These are phyloP conservation scores for Mucor sp. DNA, from an alignment of 371 early-diverging fungal species.

Conservation along the genomic window DNA sequence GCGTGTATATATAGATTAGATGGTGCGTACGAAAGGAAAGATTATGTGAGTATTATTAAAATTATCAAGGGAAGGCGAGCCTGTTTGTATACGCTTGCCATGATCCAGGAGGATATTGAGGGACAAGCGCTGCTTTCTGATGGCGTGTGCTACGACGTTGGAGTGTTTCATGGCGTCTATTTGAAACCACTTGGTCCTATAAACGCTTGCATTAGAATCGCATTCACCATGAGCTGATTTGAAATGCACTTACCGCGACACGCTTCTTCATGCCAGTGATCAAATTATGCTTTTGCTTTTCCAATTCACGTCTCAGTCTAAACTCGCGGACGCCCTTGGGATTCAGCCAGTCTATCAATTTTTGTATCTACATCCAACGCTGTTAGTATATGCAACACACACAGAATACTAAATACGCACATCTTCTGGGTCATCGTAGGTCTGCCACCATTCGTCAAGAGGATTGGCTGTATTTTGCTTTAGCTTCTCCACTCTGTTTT, in stretches of 20 bases:
- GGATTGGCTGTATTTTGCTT: background rate
- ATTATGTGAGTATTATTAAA: background rate
- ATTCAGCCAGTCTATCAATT: conserved; percentile 75
- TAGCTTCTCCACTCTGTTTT: conserved; percentile 22
- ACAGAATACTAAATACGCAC: conserved; percentile 22
- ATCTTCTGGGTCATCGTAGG: conserved; percentile 64
- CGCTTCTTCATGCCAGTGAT: conserved; percentile 55
- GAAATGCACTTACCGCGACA: conserved; percentile 20
- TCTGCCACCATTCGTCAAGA: conserved; percentile 57
- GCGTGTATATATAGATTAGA: background rate
- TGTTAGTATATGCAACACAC: background rate
- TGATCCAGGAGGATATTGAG: conserved; percentile 34
- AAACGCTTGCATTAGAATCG: background rate
- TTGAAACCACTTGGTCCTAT: conserved; percentile 39
- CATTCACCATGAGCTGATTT: background rate
- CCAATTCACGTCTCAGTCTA: conserved; percentile 55
- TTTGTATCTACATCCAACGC: conserved; percentile 51
- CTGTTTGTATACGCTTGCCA: conserved; percentile 49
- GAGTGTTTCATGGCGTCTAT: conserved; percentile 36
- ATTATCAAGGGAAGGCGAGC: conserved; percentile 21
- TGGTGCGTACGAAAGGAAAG: background rate
- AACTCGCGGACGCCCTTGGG: conserved; percentile 75
- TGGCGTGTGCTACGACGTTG: conserved; percentile 51
- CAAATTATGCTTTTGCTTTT: conserved; percentile 45
- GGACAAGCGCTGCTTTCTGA: conserved; percentile 24